phyloP scores from a whole-genome alignment of 2,329 filamentous ascomycete species.

The Microsporum canis region DNA sequence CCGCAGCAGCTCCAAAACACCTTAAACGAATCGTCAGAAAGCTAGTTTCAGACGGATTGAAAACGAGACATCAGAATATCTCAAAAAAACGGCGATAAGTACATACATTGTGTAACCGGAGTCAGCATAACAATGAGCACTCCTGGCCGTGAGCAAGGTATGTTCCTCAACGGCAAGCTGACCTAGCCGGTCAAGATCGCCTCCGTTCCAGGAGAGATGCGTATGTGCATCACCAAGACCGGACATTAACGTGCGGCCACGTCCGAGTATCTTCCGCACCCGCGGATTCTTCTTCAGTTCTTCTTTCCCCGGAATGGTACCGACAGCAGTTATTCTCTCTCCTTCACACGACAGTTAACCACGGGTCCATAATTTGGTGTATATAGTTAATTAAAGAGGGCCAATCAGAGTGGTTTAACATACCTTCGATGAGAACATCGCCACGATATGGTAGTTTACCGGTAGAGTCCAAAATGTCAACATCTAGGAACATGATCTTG shows the following conservation, averaged over 20 bases:
- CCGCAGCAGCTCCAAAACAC: slow-evolving; percentile 39
- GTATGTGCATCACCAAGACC: slow-evolving; percentile 41
- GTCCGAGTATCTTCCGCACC: slow-evolving; percentile 30
- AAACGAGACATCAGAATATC: neutral
- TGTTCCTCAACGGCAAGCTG: slow-evolving; percentile 40
- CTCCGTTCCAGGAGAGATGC: slow-evolving; percentile 40
- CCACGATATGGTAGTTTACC: slow-evolving; percentile 29
- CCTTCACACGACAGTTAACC: slow-evolving; percentile 13
- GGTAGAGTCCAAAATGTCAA: slow-evolving; percentile 33
- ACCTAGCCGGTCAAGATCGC: slow-evolving; percentile 33
- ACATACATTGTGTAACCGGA: slow-evolving; percentile 41
- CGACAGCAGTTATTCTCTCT: slow-evolving; percentile 27
- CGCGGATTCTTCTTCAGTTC: slow-evolving; percentile 21
- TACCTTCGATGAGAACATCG: slow-evolving; percentile 32
- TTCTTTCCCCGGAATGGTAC: slow-evolving; percentile 24
- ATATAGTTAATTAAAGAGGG: neutral
- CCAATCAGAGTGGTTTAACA: neutral
- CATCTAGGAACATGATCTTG: slow-evolving; percentile 29
- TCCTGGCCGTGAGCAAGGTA: slow-evolving; percentile 34
- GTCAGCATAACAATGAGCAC: slow-evolving; percentile 38
- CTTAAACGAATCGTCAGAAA: slow-evolving; percentile 11
- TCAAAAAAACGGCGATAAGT: neutral
- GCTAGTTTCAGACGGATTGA: neutral
- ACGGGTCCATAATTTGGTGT: neutral
- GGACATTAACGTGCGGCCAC: slow-evolving; percentile 39